A percentile compares a stretch with the other conserved stretches of the same genome.
Conservation (phyloP, 371 early-diverging fungal genomes). For the Rhizopus stolonifer region DNA sequence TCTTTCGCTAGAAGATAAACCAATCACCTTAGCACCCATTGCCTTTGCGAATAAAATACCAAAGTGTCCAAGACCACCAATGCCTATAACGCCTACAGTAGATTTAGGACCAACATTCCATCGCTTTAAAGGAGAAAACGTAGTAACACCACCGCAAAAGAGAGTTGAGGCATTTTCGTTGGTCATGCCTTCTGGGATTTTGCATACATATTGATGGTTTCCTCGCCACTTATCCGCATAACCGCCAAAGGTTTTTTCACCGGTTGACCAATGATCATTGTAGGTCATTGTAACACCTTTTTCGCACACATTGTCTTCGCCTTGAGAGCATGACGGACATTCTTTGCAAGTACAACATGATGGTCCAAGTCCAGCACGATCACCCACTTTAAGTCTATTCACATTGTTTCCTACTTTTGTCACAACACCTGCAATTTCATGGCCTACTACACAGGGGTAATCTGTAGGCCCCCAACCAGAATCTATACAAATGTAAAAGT, state of each 20-base stretch:
- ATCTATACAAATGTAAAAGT: conserved; percentile 43
- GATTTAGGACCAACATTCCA: conserved; percentile 48
- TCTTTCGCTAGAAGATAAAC: conserved; percentile 26
- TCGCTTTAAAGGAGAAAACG: conserved; percentile 58
- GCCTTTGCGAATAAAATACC: conserved; percentile 55
- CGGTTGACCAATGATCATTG: conserved; percentile 52
- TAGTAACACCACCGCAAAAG: conserved; percentile 59
- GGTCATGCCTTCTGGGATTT: conserved; percentile 56
- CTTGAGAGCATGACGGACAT: conserved; percentile 37
- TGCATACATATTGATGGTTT: conserved; percentile 46
- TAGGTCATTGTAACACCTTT: conserved; percentile 59
- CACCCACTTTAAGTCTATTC: conserved; percentile 53
- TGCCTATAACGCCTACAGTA: conserved; percentile 56
- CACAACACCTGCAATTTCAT: conserved; percentile 57
- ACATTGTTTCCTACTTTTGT: conserved; percentile 50
- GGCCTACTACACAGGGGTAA: conserved; percentile 64
- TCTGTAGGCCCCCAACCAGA: conserved; percentile 54
- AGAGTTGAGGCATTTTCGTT: conserved; percentile 52
- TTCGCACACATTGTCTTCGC: conserved; percentile 30
- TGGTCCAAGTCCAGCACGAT: conserved; percentile 70
- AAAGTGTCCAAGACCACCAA: conserved; percentile 73
- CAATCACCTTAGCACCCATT: conserved; percentile 64
- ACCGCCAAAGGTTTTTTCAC: conserved; percentile 56
- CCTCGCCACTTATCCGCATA: conserved; percentile 62
- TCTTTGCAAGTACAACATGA: conserved; percentile 43